A percentile compares a stretch with the other conserved stretches of the same genome.
phyloP scores from a whole-genome alignment of 2,329 filamentous ascomycete species.

The Nakataea oryzae region DNA sequence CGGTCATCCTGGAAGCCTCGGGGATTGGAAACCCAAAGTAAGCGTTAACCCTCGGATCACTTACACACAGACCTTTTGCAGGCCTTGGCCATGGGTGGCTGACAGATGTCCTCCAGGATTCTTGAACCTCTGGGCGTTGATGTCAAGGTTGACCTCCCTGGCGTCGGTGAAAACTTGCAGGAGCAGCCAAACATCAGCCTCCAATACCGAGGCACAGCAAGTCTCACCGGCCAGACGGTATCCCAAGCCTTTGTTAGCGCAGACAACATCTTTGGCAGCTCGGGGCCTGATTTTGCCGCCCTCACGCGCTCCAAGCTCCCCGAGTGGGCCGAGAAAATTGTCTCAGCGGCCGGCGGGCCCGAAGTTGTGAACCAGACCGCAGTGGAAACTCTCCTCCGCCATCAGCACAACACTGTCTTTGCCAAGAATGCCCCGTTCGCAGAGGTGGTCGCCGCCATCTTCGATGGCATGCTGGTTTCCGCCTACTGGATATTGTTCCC shows the following conservation, averaged over 20 bases:
- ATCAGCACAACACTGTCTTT: conserved; percentile 39
- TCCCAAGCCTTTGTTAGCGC: conserved; percentile 24
- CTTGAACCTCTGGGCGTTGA: conserved; percentile 30
- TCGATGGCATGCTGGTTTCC: conserved; percentile 20
- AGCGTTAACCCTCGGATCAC: background rate
- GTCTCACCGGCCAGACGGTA: conserved; percentile 9
- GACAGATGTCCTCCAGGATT: conserved; percentile 36
- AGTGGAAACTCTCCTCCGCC: conserved; percentile 27
- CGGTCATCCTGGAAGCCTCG: conserved; percentile 40
- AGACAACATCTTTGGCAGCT: conserved; percentile 21
- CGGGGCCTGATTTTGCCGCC: conserved; percentile 11
- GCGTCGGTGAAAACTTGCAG: conserved; percentile 41
- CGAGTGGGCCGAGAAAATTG: conserved; percentile 19
- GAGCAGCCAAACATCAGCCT: conserved; percentile 31
- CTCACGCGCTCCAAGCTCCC: conserved; percentile 15
- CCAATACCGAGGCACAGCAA: conserved; percentile 12
- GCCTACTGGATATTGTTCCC: conserved; percentile 30
- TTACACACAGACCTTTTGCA: background rate
- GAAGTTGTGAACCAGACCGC: conserved; percentile 16
- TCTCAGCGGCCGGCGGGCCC: conserved; percentile 14
- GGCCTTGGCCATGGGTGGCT: background rate
- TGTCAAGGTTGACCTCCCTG: conserved; percentile 31
- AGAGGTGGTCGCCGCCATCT: conserved; percentile 30
- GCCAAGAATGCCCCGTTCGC: conserved; percentile 29
- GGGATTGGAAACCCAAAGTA: conserved; percentile 32